Evolutionary conservation across 148 eudicot genomes (phyloP), one percentile per base, ranked within the genome.

Genomic region (Camellia lanceoleosa): DNA sequence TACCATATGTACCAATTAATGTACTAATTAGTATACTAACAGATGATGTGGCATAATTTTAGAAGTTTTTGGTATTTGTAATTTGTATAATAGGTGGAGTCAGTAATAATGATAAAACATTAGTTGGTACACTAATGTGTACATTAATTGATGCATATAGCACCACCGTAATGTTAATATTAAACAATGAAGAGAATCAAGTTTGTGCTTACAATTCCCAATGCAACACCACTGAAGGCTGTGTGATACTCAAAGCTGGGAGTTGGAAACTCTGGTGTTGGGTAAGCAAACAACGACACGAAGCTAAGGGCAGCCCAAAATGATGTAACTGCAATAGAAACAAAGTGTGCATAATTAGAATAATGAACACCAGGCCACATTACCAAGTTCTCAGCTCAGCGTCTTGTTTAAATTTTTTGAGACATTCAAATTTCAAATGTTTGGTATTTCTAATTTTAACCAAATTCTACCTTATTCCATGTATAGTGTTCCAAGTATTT

Each of bases 181-280:
- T 16, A 38, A 65, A 70, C 58, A 63, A 46, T 38, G 41, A 12
- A 59, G 11, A 82, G 55, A 62, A 23, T 16, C 41, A 5, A 44
- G 15, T 41, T 19, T 30, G 71, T 64, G 82, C 98, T 94, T 90
- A 96, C 99, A 78, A 96, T 96, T 82, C 99, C 99, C 82, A 96
- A 87, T 59, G 99, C 89, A 85, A 92, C 99, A 73, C 99, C 99
- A 46, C 82, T 86, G 81, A 96, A 96, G 68, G 98, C 98, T 76
- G 98, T 86, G 76, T 94, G 98, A 81, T 75, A 94, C 88, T 96
- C 99, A 82, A 86, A 96, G 86, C 99, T 96, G 56, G 99, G 99
- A 23, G 99, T 94, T 72, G 95, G 92, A 86, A 91, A 20, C 87
- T 96, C 94, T 0, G 99, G 99, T 71, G 97, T 91, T 49, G 99